Percentiles rank a stretch among this genome's conserved stretches.
phyloP scores from a whole-genome alignment of 345 rosid genomes.

The Heritiera littoralis region DNA sequence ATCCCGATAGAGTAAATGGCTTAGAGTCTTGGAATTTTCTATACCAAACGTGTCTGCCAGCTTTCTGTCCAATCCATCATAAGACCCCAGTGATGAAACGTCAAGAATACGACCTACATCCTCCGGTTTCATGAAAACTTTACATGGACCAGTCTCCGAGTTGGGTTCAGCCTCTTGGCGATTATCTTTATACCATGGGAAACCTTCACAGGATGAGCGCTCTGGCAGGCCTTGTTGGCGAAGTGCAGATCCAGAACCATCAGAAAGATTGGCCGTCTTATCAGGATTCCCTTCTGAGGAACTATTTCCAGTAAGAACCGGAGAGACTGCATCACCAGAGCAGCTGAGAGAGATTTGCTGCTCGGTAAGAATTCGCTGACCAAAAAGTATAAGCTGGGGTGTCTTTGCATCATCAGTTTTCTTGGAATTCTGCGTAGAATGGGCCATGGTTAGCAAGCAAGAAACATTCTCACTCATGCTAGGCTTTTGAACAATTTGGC shows the following conservation, averaged over 20 bases:
- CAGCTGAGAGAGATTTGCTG: conserved; percentile 55
- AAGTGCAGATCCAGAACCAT: conserved; percentile 37
- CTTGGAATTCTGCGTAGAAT: conserved; percentile 40
- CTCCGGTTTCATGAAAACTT: conserved; percentile 89
- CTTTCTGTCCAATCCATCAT: conserved; percentile 65
- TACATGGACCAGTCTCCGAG: conserved; percentile 74
- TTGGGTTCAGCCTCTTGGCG: conserved; percentile 38
- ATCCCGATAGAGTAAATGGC: conserved; percentile 70
- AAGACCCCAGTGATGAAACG: conserved; percentile 68
- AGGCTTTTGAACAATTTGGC: conserved; percentile 37
- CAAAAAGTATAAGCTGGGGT: conserved; percentile 59
- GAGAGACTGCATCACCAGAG: conserved; percentile 43
- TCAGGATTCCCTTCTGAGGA: conserved; percentile 29
- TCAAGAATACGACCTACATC: conserved; percentile 87
- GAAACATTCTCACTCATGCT: conserved; percentile 42
- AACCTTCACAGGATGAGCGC: conserved; percentile 35
- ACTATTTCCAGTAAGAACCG: conserved; percentile 33
- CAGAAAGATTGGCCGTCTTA: conserved; percentile 31
- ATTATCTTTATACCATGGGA: conserved; percentile 38
- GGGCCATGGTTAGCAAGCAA: conserved; percentile 51
- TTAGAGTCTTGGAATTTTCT: conserved; percentile 56
- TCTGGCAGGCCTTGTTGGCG: conserved; percentile 37
- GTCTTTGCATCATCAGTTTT: conserved; percentile 40
- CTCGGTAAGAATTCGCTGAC: conserved; percentile 60
- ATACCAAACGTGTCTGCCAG: conserved; percentile 71